These are phyloP conservation scores for Colletotrichum australisinense DNA, from an alignment of 2,329 filamentous ascomycete species.

Conservation along the genomic window DNA sequence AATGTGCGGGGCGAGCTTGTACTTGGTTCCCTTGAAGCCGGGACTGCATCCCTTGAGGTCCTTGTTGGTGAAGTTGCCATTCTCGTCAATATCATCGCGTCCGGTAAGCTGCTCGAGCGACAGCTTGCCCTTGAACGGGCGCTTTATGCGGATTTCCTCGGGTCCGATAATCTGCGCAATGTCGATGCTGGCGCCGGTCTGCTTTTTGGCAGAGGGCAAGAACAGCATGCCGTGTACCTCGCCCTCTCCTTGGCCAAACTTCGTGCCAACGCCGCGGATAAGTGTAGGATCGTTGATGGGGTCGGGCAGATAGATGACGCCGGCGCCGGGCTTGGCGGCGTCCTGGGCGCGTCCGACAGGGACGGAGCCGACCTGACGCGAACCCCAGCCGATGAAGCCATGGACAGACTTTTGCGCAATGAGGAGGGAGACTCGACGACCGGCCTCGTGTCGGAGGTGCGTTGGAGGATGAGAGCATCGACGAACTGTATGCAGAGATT, in stretches of 20 bases:
- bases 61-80: constrained; percentile 71
- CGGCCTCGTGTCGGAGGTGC: constrained; percentile 88
- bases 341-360: constrained; percentile 96
- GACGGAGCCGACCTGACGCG: constrained; percentile 86
- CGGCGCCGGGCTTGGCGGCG: constrained; percentile 80
- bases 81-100: constrained; percentile 75
- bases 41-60: constrained; percentile 64
- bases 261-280: constrained; percentile 81
- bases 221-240: constrained; percentile 87
- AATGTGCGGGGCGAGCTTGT: constrained; percentile 90
- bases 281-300: constrained; percentile 86
- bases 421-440: constrained; percentile 89
- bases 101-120: constrained; percentile 86
- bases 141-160: constrained; percentile 87
- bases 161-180: constrained; percentile 84
- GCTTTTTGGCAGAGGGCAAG: constrained; percentile 84
- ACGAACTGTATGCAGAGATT: constrained; percentile 74
- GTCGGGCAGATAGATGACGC: constrained; percentile 89
- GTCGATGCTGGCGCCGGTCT: constrained; percentile 81
- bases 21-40: constrained; percentile 81
- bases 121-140: constrained; percentile 82
- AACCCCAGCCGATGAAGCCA: constrained; percentile 90
- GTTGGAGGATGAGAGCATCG: constrained; percentile 93
- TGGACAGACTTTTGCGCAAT: constrained; percentile 97
- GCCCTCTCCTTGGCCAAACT: constrained; percentile 79